Conservation (phyloP, 164 flowering plant species). For the Piper longum region DNA sequence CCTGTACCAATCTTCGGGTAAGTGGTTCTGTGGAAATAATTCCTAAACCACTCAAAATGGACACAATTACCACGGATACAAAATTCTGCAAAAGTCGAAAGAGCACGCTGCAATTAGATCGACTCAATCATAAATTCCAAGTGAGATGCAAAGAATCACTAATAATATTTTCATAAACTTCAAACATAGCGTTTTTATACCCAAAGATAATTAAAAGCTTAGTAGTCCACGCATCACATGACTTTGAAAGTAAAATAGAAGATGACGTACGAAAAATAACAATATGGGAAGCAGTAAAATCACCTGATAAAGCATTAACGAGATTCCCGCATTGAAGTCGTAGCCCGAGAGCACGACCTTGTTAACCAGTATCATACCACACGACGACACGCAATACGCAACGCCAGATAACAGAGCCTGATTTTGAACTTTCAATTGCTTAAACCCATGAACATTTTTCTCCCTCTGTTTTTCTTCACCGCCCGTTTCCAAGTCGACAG, state of each 20-base stretch:
- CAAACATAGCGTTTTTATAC: background rate
- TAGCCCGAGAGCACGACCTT: conserved; percentile 89
- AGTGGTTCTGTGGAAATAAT: conserved; percentile 82
- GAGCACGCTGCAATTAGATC: background rate
- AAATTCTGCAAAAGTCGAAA: conserved; percentile 57
- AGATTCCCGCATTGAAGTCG: conserved; percentile 91
- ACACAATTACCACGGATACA: conserved; percentile 71
- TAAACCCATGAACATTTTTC: conserved; percentile 25
- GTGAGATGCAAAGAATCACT: background rate
- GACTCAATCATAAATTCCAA: background rate
- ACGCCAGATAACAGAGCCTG: conserved; percentile 80
- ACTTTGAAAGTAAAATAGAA: background rate
- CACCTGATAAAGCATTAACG: conserved; percentile 95
- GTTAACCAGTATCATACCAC: conserved; percentile 97
- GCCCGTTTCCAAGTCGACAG: conserved; percentile 60
- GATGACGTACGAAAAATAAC: background rate
- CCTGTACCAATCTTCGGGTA: conserved; percentile 71
- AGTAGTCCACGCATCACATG: background rate
- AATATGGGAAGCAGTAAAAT: background rate
- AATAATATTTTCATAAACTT: too few species aligned
- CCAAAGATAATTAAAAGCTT: background rate
- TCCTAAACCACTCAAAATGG: conserved; percentile 49
- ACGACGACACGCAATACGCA: conserved; percentile 91
- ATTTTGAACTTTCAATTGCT: conserved; percentile 36
- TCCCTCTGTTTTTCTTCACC: conserved; percentile 42